Evolutionary conservation across 495 filamentous ascomycete genomes (phyloP), one percentile per base, ranked within the genome.

Genomic region (Penicillium odoratum): DNA sequence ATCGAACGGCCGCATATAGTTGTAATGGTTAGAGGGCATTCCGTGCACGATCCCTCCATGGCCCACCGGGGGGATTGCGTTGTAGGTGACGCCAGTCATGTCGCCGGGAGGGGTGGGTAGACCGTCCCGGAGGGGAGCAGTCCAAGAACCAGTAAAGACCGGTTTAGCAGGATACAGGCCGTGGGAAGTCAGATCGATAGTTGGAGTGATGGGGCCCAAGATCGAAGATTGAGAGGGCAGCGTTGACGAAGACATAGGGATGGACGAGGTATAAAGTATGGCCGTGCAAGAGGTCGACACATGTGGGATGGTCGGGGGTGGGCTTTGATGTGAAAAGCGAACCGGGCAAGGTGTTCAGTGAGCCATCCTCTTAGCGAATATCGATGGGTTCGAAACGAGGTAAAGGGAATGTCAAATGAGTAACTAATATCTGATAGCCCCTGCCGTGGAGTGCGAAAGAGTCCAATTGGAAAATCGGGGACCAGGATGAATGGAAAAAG

Each of bases 41-140:
- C 66, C 68, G 31, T 69, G 60, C 10, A 58, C 54, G 36, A 71
- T 74, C 42, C 64, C 66, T 55, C 72, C 76, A 60, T 77, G 71
- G 48, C 61, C 63, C 25, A 72, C 55, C 8, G 69, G 53, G 16
- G 73, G 64, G 28, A 76, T 57, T 31, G 69, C 70, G 59, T 76
- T 78, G 56, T 77, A 75, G 31, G 75, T 69, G 31, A 77, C 63
- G 13, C 76, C 73, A 38, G 69, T 78, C 80, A 82, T 82, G 46
- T 82, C 80, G 73, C 57, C 64, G 21, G 78, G 78, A 60, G 79
- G 78, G 28, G 79, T 81, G 11, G 75, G 78, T 38, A 81, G 67
- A 67, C 78, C 80, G 76, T 77, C 73, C 60, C 73, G 69, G 28
- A 74, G 71, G 50, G 74, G 69, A 72, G 71, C 69, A 61, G 74